Conservation (phyloP, 345 rosid genomes). For the Excoecaria agallocha region DNA sequence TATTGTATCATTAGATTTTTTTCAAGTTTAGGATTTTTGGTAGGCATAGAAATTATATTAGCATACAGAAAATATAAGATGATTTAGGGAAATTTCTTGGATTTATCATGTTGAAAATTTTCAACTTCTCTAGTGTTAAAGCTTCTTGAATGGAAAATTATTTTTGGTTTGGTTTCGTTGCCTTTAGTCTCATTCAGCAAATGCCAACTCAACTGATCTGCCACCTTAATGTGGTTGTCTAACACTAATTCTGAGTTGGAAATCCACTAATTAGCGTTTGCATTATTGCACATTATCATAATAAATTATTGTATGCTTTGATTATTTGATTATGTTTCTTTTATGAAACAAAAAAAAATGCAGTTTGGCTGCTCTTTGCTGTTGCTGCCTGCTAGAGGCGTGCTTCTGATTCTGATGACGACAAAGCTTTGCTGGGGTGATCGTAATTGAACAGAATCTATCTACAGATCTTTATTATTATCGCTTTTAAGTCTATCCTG, state of each 20-base stretch:
- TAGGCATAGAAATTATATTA: no score
- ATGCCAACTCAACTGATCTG: not conserved
- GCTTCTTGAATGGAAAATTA: not conserved
- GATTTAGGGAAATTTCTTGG: no score
- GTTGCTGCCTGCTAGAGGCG: slow-evolving; percentile 35
- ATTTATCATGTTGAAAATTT: no score
- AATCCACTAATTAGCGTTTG: not conserved
- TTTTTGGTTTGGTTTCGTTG: not conserved
- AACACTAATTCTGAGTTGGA: not conserved
- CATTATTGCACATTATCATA: not conserved
- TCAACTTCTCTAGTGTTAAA: not conserved
- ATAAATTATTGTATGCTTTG: not conserved
- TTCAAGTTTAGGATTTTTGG: no score
- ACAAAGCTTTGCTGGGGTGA: not conserved
- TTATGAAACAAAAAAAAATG: not conserved
- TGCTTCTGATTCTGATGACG: slow-evolving; percentile 19
- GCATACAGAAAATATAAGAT: no score
- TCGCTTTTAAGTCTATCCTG: not conserved
- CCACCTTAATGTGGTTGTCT: not conserved
- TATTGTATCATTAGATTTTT: no score
- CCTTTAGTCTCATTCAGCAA: not conserved
- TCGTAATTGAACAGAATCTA: not conserved
- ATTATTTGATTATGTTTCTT: not conserved
- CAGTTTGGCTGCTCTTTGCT: slow-evolving; percentile 37
- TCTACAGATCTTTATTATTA: not conserved